Evolutionary conservation across 306 rosid species (phyloP), one percentile per base, ranked within the genome.

Genomic region (Vigna unguiculata): DNA sequence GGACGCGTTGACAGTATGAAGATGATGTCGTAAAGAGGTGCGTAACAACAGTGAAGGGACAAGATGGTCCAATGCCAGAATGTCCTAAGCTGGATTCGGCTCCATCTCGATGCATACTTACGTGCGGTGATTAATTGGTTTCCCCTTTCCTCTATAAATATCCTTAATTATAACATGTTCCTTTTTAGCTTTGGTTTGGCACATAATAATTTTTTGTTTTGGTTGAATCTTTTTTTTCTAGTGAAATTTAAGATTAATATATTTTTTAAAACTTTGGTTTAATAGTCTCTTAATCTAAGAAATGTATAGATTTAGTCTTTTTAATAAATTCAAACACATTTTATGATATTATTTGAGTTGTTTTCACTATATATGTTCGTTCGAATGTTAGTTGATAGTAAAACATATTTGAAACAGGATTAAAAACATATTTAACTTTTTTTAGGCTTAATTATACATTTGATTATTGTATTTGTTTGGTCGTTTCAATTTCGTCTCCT

Each of bases 1-100:
- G 7, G 48, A 45, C 75, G 70, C 51, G 60, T 48, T 53, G 70
- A 28, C 10, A 14, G 9, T 4, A 9, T n/a, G 0, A 25, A 15
- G 74, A 22, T 43, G 38, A 41, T 65, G 71, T 36, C 32, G 67
- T 7, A 16, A 24, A 52, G 30, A 49, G 49, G 77, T 41, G 77
- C 53, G 8, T 40, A n/a, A 54, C 75, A n/a, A 66, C 75, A 67
- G 68, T 41, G 3, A 74, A 74, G 6, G 22, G 78, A 69, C 82
- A 82, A 49, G 51, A 36, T 5, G 81, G 54, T 59, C 86, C 78
- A 46, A 68, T 69, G 85, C 75, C 88, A 78, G 80, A 79, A 73
- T 25, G 49, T 4, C 49, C 55, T 13, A 51, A 84, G 69, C 72
- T 80, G 84, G 77, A 68, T 49, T 48, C 36, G 46, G 11, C 43